Evolutionary conservation across 805 yeast species (phyloP), one percentile per base, ranked within the genome.

Genomic region (Barnettozyma siamensis): DNA sequence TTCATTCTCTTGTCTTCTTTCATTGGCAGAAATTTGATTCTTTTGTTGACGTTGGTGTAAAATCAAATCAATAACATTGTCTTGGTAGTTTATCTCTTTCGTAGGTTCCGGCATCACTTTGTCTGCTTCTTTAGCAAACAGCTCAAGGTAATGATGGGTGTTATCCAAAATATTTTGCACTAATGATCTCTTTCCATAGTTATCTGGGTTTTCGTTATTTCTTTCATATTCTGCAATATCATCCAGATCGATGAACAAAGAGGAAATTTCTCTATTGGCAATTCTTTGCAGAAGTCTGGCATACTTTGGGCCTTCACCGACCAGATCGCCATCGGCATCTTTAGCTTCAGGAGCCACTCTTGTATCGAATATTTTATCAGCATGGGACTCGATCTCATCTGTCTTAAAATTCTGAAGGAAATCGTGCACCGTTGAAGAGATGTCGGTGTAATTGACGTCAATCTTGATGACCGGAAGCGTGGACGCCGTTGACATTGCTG

Each of bases 11-110:
- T 79, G 82, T 37, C 75, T 70, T 51, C 76, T 72, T 53, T 84
- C 93, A 47, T 76, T 79, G 42, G 77, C 76, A 28, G 80, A 69
- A 46, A 91, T 75, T 51, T 76, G 77, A 61, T 91, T 91, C 58
- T 96, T 75, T 59, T 87, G 75, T 54, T 75, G 78, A 61, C 99
- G 76, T 67, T 93, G 98, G 57, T 87, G 89, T 50, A 89, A 70
- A 42, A 93, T 87, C 44, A 93, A 94, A 58, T 93, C 99, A 48
- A 93, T 67, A 11, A 93, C 98, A 51, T 87, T 95, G 60, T 88
- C 96, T 50, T 80, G 78, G 59, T 83, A 86, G 34, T 80, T 67
- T 39, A 91, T 70, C 45, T 85, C 89, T 37, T 73, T 77, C 2
- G 93, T 82, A n/a, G 98, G 91, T 47, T 72, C 73, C 0, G 99